phyloP scores from a whole-genome alignment of 306 rosid genomes.

The Cicer chorassanicum region DNA sequence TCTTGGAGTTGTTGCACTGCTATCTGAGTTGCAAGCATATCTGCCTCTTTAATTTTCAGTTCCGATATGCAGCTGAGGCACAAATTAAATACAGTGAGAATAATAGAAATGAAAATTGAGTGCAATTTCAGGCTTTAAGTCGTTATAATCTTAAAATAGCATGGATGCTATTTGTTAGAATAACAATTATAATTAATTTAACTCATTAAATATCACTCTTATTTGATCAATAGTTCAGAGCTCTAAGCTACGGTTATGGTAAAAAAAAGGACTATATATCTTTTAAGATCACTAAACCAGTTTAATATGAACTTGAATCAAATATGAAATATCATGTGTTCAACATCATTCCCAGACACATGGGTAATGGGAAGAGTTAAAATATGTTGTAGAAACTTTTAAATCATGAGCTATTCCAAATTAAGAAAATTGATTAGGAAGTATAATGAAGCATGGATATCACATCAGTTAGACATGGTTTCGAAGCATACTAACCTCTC shows the following conservation, averaged over 20 bases:
- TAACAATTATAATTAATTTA: not conserved
- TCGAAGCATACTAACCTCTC: conserved; percentile 57
- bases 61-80: conserved; percentile 64
- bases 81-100: conserved; percentile 40
- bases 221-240: not conserved
- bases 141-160: conserved; percentile 9
- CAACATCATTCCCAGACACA: not conserved
- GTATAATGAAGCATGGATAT: conserved; percentile 32
- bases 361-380: conserved; percentile 2
- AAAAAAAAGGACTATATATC: not conserved
- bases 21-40: conserved; percentile 64
- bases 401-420: conserved; percentile 34
- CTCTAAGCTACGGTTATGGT: not conserved
- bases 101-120: conserved; percentile 11
- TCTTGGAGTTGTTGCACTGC: conserved; percentile 70
- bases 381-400: conserved; percentile 30
- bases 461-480: conserved; percentile 17
- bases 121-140: conserved; percentile 8
- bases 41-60: conserved; percentile 63
- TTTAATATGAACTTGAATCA: conserved; percentile 5
- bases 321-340: not conserved
- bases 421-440: conserved; percentile 29
- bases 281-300: not conserved
- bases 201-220: not conserved
- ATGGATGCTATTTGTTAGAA: not conserved